Evolutionary conservation across 306 rosid genomes (phyloP).

Genomic region (Crotalaria pallida): DNA sequence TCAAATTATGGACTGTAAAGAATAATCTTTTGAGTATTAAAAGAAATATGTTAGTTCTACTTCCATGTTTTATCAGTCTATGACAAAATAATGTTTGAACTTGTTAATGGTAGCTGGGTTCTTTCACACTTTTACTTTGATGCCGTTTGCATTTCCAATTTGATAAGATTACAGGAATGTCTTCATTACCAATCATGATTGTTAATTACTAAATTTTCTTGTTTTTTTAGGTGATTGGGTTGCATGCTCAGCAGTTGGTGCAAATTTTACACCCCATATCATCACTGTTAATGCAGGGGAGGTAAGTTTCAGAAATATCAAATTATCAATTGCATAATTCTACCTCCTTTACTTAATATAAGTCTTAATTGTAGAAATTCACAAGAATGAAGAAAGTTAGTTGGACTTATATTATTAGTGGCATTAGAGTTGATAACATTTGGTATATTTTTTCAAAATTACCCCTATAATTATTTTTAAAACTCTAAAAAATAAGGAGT

Average conservation of each 20-base stretch:
- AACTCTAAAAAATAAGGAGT: too few species aligned
- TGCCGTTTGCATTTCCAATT: slow-evolving; percentile 8
- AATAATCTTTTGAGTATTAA: background rate
- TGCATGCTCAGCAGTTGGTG: slow-evolving; percentile 84
- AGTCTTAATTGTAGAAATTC: too few species aligned
- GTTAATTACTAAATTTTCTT: background rate
- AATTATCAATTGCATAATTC: too few species aligned
- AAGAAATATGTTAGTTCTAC: background rate
- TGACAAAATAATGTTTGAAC: background rate
- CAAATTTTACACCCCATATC: slow-evolving; percentile 90
- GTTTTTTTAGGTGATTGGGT: slow-evolving; percentile 75
- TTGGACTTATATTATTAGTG: too few species aligned
- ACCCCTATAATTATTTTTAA: too few species aligned
- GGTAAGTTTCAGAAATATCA: slow-evolving; percentile 41
- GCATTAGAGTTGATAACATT: too few species aligned
- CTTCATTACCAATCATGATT: background rate
- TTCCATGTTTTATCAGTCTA: background rate
- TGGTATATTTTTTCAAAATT: too few species aligned
- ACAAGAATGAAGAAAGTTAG: too few species aligned
- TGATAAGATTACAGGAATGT: background rate
- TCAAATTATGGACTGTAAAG: background rate
- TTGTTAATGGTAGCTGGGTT: background rate
- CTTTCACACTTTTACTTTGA: background rate
- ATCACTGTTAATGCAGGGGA: slow-evolving; percentile 87
- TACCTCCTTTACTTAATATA: too few species aligned